Evolutionary conservation across 257 asterid species (phyloP), one percentile per base, ranked within the genome.

Genomic region (Lavandula angustifolia): DNA sequence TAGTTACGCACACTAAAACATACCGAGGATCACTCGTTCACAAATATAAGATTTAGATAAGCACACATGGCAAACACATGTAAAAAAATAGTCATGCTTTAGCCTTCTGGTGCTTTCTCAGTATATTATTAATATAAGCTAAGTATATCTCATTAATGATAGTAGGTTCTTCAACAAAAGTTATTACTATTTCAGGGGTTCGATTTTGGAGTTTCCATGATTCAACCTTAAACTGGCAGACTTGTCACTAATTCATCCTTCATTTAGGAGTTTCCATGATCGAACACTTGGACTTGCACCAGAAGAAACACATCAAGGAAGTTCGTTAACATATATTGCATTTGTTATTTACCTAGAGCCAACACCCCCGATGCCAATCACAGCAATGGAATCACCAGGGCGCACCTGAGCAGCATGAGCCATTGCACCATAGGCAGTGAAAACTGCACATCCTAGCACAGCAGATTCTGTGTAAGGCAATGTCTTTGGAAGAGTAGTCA

Each of bases 361-460:
- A 68, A 92, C 99, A 63, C 99, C 99, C 44, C 99, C 97, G 17
- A 87, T 78, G 73, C 99, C 99, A 79, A 92, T 92, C 78, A 92
- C 94, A 4, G 99, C 99, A 82, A 92, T 60, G 61, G 95, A 62
- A 78, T 89, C 95, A 71, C 99, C 97, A 59, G 96, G 89, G 14
- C 79, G 89, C 57, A 92, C 96, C 79, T 84, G 73, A 53, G 99
- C 96, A 77, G 99, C 99, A 85, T 92, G 99, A 72, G 96, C 91
- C 96, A 92, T 87, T 14, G 99, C 99, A 35, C 99, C 99, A 76
- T 92, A 92, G 63, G 99, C 99, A 70, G 99, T 92, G 67, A 92
- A 92, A 76, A 92, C 92, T 46, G 99, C 99, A 79, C 99, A 92
- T 52, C 99, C 99, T 66, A 92, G 54, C 62, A 89, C 84, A 61